Evolutionary conservation across 345 rosid genomes (phyloP), one percentile per base, ranked within the genome.

Genomic region (Salix exigua): DNA sequence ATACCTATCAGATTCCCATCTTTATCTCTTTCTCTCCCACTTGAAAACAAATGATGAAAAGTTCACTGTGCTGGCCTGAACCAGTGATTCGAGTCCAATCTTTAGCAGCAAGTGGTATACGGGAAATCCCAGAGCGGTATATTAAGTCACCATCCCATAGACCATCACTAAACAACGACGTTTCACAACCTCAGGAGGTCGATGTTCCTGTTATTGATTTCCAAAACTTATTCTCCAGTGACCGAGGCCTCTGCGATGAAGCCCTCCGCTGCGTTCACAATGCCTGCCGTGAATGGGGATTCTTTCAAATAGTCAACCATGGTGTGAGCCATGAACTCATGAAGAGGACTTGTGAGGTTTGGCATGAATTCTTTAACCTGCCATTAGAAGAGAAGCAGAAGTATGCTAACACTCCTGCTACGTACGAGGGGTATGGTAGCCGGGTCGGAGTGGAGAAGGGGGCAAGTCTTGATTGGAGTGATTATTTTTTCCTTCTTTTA

Each of bases 361-460:
- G 84, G 84, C 78, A 76, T 4, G 84, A 77, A n/a, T 82, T 82
- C 81, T 77, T 82, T 26, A 30, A 77, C 48, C 21, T 62, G 73
- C 84, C 84, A 1, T 7, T 74, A 16, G 84, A 71, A 42, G 58
- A 13, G n/a, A 82, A 82, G 68, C 75, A 82, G 18, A 17, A 63
- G 42, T 82, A 77, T 35, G 81, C 84, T 7, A 82, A 77, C 65
- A 51, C 46, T 1, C 84, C 81, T 11, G 66, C 21, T 0, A 77
- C 84, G 37, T 82, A 82, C 46, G 84, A 82, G 53, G 84, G 84
- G 3, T 82, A 77, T 28, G 84, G 84, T 35, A 82, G 84, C 71
- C 81, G 84, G 12, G 53, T 82, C 23, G 84, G 84, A 0, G 81
- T 82, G 9, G 79, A 82, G 79, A 70, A 78, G 44, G 84, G 70